Conservation (phyloP, 139 green algal genomes). For the Pseudopediastrum boryanum region DNA sequence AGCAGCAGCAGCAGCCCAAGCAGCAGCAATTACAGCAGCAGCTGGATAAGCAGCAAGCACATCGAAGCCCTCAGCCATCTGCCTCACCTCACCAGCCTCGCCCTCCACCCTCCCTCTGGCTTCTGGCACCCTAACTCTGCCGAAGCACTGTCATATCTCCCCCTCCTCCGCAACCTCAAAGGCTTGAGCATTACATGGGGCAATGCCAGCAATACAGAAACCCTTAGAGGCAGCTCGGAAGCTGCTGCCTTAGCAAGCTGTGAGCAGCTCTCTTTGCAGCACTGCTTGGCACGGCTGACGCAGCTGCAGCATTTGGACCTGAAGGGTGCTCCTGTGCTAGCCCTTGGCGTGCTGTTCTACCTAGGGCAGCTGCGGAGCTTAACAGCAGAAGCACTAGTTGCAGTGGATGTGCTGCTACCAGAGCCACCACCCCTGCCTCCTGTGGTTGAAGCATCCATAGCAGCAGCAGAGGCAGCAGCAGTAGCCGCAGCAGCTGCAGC, state of each 20-base stretch:
- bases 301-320: constrained; percentile 26
- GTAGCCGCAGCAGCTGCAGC: neutral
- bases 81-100: constrained; percentile 15
- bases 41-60: neutral
- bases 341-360: constrained; percentile 7
- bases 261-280: constrained; percentile 17
- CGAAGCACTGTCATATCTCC: constrained; percentile 9
- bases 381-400: constrained; percentile 3
- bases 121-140: neutral
- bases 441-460: constrained; percentile 1
- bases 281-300: constrained; percentile 13
- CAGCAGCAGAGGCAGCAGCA: constrained; percentile 8
- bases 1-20: neutral
- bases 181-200: constrained; percentile 17
- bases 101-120: constrained; percentile 13
- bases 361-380: constrained; percentile 16
- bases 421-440: neutral
- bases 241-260: neutral
- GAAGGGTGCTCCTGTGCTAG: constrained; percentile 10
- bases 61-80: constrained; percentile 14
- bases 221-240: neutral
- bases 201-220: neutral
- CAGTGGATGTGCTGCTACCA: constrained; percentile 14
- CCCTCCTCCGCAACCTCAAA: neutral
- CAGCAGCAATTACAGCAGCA: constrained; percentile 22